Evolutionary conservation across 495 filamentous ascomycete genomes (phyloP), one percentile per base, ranked within the genome.

Genomic region (Penicillium cataractarum): DNA sequence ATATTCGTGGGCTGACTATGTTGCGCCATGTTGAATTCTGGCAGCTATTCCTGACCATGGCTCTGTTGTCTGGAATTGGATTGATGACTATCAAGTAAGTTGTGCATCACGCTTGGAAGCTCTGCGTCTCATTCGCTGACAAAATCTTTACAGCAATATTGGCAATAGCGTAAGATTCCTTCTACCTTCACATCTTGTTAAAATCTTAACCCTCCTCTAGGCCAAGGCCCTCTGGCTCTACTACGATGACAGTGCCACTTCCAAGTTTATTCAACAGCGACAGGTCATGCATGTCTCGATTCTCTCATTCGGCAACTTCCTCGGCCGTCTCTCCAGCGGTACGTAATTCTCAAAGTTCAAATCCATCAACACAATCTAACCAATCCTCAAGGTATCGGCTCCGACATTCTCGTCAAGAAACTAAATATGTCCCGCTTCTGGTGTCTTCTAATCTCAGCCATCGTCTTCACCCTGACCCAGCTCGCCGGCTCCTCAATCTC

Each of bases 41-140:
- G 92, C 87, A 95, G 66, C 77, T 96, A 40, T 98, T 92, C 72
- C 66, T 84, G 54, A 85, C 96, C 39, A 89, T 98, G 84, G 94
- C 89, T 33, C 83, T 97, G 17, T 79, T 98, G 62, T 92, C 92
- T 21, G 95, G 95, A 44, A 90, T 97, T 70, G 95, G 95, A 12
- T 76, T 98, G 69, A 99, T 99, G 95, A 98, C 96, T 3, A 99
- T 99, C 73, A 99, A 99, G 92, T 96, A 79, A 76, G 92, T 84
- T 50, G 27, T 13, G 24, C n/a, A n/a, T n/a, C n/a, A 22, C 49
- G n/a, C 26, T 57, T 49, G 6, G 15, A 17, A 12, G 21, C 6
- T 44, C 39, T 29, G 46, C 49, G 48, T 3, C 3, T 29, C 17
- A 15, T 13, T 9, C 31, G 62, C 84, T 86, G 71, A 87, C 73